Conservation (phyloP, 2,329 filamentous ascomycete species). For the Curvularia spicifera region DNA sequence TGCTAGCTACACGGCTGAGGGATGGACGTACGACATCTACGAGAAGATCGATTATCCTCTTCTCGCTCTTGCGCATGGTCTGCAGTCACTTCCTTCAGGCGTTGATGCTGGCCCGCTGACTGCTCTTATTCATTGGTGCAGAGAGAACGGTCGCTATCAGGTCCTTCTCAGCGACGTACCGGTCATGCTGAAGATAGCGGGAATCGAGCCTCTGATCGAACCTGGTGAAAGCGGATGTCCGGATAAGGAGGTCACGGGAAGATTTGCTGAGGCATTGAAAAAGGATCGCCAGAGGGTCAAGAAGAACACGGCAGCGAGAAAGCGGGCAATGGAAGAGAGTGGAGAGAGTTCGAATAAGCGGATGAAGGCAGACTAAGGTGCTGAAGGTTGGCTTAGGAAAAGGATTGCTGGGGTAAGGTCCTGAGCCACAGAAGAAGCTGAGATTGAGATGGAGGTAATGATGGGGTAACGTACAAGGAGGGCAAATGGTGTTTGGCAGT, state of each 20-base stretch:
- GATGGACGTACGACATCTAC: conserved; percentile 16
- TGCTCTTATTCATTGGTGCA: conserved; percentile 19
- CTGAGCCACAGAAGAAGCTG: background rate
- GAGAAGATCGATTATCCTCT: conserved; percentile 28
- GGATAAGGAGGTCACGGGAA: conserved; percentile 15
- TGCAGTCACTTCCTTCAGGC: conserved; percentile 20
- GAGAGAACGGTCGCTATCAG: conserved; percentile 1
- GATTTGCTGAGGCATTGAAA: conserved; percentile 16
- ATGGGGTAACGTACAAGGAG: background rate
- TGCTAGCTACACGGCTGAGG: conserved; percentile 20
- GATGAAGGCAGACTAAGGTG: conserved; percentile 6
- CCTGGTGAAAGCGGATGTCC: conserved; percentile 9
- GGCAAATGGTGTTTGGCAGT: too few species aligned
- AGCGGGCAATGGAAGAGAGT: background rate
- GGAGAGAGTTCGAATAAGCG: conserved; percentile 5
- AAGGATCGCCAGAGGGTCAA: conserved; percentile 14
- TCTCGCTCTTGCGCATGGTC: conserved; percentile 22
- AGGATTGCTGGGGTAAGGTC: background rate
- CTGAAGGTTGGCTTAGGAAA: background rate
- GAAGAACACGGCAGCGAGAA: conserved; percentile 1
- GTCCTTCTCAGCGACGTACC: conserved; percentile 21
- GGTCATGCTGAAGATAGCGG: conserved; percentile 7
- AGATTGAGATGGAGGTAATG: background rate
- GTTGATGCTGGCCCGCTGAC: conserved; percentile 29
- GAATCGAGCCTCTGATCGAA: conserved; percentile 20